A percentile compares a stretch with the other conserved stretches of the same genome.
These are phyloP conservation scores for Pestalotiopsis sp. DNA, from an alignment of 2,329 filamentous ascomycete species.

Conservation along the genomic window DNA sequence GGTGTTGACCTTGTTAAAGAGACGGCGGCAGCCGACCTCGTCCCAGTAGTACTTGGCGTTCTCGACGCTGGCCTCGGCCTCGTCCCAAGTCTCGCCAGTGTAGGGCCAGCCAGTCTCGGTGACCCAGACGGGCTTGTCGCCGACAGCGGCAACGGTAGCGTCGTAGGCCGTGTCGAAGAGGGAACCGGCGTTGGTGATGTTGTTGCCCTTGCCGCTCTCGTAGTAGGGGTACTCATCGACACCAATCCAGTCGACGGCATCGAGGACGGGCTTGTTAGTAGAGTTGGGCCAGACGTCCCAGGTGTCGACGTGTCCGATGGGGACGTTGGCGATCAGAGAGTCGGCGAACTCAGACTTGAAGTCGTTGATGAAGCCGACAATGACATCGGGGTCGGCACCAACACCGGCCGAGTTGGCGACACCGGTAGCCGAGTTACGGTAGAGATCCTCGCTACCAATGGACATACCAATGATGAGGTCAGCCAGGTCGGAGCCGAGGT, in stretches of 20 bases:
- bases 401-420: slow-evolving; percentile 63
- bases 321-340: slow-evolving; percentile 45
- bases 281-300: slow-evolving; percentile 65
- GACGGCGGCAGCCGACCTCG: slow-evolving; percentile 60
- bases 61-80: slow-evolving; percentile 54
- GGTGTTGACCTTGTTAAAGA: slow-evolving; percentile 57
- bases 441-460: slow-evolving; percentile 70
- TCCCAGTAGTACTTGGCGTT: slow-evolving; percentile 69
- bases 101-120: slow-evolving; percentile 70
- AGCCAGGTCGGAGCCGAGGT: slow-evolving; percentile 52
- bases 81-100: slow-evolving; percentile 53
- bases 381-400: slow-evolving; percentile 59
- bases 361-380: slow-evolving; percentile 69
- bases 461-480: slow-evolving; percentile 66
- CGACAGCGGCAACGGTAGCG: slow-evolving; percentile 46
- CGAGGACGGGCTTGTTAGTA: slow-evolving; percentile 61
- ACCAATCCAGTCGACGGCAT: slow-evolving; percentile 66
- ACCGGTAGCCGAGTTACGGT: slow-evolving; percentile 64
- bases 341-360: slow-evolving; percentile 60
- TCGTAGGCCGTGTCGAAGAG: slow-evolving; percentile 57
- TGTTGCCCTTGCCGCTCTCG: slow-evolving; percentile 57
- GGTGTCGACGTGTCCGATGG: slow-evolving; percentile 70
- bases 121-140: slow-evolving; percentile 60
- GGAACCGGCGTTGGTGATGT: slow-evolving; percentile 54
- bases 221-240: slow-evolving; percentile 71